Evolutionary conservation across 2,329 filamentous ascomycete species (phyloP), one percentile per base, ranked within the genome.

Genomic region (Sporothrix dimorphospora): DNA sequence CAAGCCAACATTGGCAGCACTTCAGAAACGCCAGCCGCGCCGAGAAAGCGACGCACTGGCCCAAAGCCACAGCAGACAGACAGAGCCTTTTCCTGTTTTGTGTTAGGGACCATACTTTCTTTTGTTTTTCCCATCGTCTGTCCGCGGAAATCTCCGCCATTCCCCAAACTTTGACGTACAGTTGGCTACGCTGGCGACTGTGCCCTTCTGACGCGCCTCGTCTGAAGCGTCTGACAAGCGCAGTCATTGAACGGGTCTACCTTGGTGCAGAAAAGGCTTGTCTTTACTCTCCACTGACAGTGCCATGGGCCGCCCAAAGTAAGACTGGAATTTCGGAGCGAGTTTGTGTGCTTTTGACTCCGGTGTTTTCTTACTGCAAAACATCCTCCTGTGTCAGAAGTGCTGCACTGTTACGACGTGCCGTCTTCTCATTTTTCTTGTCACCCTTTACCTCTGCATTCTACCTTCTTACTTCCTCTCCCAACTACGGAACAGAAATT

Each of bases 281-380:
- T 11, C 49, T 24, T 11, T 24, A 11, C 21, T 9, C 4, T 53
- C 7, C 3, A 53, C 9, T 6, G n/a, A 24, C 49, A 11, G 21
- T 53, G n/a, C 49, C n/a, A 53, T 4, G 21, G 49, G 21, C 53
- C 14, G 30, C 30, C 30, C 27, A 34, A 57, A 57, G 24, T 57
- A 57, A 57, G 53, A 34, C 53, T 57, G 53, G 27, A 57, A 34
- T 57, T 34, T 34, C 53, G 53, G 53, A 57, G 27, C 53, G 53
- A 57, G 27, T 34, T 3, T 34, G 6, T 34, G 3, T 6, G 34
- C 19, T 1, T 57, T 34, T 57, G 14, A 27, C 53, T 34, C 53
- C 27, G 53, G 53, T 27, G 21, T 8, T 24, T 24, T 27, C 9
- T 53, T 12, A 24, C 4, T 24, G 6, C 30, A 34, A 6, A 34